phyloP scores from a whole-genome alignment of 441 rosid species.

The Arabidopsis hybrid region DNA sequence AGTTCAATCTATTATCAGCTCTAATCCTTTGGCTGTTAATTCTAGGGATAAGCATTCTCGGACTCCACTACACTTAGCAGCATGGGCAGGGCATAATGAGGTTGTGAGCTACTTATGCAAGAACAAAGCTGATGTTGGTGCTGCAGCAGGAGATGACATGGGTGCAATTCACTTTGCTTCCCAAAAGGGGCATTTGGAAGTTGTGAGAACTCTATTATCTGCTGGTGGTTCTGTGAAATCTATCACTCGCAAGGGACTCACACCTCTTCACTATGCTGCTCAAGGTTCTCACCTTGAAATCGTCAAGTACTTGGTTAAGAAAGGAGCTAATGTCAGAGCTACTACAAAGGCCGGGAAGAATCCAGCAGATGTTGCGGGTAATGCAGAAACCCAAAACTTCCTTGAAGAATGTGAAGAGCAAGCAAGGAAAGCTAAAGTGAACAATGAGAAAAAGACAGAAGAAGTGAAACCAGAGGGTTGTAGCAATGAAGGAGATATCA shows the following conservation, averaged over 20 bases:
- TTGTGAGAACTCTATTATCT: conserved; percentile 64
- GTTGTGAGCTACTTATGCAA: conserved; percentile 84
- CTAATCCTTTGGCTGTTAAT: conserved; percentile 73
- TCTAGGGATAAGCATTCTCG: conserved; percentile 94
- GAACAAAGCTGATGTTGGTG: conserved; percentile 90
- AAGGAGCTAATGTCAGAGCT: conserved; percentile 70
- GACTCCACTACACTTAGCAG: conserved; percentile 93
- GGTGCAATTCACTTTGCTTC: conserved; percentile 95
- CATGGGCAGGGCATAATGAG: conserved; percentile 89
- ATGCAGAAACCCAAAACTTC: conserved; percentile 57
- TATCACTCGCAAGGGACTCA: conserved; percentile 78
- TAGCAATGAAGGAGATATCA: conserved; percentile 43
- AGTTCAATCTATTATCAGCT: conserved; percentile 58
- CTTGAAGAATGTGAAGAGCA: conserved; percentile 64
- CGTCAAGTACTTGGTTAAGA: conserved; percentile 71
- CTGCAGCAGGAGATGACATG: conserved; percentile 97
- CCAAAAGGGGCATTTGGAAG: conserved; percentile 90
- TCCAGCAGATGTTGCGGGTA: conserved; percentile 75
- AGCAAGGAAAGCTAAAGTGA: conserved; percentile 44
- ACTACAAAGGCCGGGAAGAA: conserved; percentile 83
- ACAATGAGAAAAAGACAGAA: conserved; percentile 46
- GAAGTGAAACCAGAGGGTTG: conserved; percentile 48
- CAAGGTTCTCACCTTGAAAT: conserved; percentile 89
- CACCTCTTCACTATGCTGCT: conserved; percentile 87
- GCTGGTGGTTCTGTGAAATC: conserved; percentile 74